A percentile compares a stretch with the other conserved stretches of the same genome.
Conservation (phyloP, 1,139 yeast genomes). For the Yamadazyma triangularis region DNA sequence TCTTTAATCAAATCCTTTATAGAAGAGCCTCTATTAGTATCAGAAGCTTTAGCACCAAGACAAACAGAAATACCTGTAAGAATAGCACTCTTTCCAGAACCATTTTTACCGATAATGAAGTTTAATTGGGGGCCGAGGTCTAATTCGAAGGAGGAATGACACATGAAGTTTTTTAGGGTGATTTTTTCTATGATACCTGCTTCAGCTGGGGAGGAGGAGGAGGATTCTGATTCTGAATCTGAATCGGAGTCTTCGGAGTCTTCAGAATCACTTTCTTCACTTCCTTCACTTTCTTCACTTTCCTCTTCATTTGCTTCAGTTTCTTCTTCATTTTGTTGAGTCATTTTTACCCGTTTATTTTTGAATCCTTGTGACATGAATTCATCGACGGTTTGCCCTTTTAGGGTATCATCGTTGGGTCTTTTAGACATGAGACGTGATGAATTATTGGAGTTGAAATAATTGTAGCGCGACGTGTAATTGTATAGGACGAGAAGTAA, state of each 20-base stretch:
- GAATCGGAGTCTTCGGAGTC: conserved; percentile 1
- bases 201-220: background rate
- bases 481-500: too few relatives aligned
- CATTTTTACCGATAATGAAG: conserved; percentile 90
- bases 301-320: too few relatives aligned
- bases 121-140: conserved; percentile 81
- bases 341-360: background rate
- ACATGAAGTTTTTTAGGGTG: conserved; percentile 63
- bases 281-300: conserved; percentile 1
- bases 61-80: conserved; percentile 89
- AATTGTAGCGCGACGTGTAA: too few relatives aligned
- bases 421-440: background rate
- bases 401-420: background rate
- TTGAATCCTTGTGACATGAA: background rate
- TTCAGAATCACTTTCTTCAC: conserved; percentile 1
- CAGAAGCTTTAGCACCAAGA: conserved; percentile 91
- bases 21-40: conserved; percentile 78
- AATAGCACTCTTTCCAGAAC: conserved; percentile 93
- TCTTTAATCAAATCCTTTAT: conserved; percentile 71
- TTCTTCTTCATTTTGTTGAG: too few relatives aligned
- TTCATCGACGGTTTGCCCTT: background rate
- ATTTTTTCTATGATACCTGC: conserved; percentile 59
- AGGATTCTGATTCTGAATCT: background rate
- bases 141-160: conserved; percentile 79
- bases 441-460: too few relatives aligned